phyloP scores from a whole-genome alignment of 768 basidiomycete species.

The Thelephora ganbajun region DNA sequence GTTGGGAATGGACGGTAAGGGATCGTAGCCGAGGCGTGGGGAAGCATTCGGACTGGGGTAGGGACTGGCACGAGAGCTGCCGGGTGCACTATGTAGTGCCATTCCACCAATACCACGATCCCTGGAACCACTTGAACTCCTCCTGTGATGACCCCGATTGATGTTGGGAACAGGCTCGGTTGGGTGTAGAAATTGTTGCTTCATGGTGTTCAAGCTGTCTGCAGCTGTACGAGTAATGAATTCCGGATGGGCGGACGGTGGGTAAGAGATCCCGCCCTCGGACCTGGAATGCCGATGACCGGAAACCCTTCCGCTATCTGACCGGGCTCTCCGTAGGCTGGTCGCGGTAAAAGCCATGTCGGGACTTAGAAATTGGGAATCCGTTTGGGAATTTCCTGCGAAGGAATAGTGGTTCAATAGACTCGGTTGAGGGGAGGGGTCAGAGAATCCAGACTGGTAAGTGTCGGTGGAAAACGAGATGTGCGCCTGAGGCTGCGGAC shows the following conservation, averaged over 20 bases:
- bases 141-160: constrained; percentile 26
- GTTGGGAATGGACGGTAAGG: constrained; percentile 19
- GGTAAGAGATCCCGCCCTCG: constrained; percentile 30
- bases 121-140: constrained; percentile 22
- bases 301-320: constrained; percentile 26
- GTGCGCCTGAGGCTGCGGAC: constrained; percentile 8
- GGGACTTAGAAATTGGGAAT: constrained; percentile 21
- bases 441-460: constrained; percentile 12
- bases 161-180: constrained; percentile 22
- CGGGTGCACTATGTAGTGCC: constrained; percentile 12
- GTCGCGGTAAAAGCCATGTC: constrained; percentile 15
- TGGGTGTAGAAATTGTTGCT: constrained; percentile 29
- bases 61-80: constrained; percentile 32
- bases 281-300: constrained; percentile 41
- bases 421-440: neutral
- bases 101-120: constrained; percentile 6
- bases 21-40: constrained; percentile 37
- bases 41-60: constrained; percentile 60
- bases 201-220: constrained; percentile 3
- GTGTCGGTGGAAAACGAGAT: constrained; percentile 15
- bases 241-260: constrained; percentile 27
- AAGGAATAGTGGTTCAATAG: constrained; percentile 5
- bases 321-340: constrained; percentile 34
- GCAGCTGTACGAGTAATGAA: constrained; percentile 23
- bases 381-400: constrained; percentile 4